Percentiles rank a stretch among this genome's conserved stretches.
Conservation (phyloP, 1,139 yeast species). For the Hyphopichia fennica region DNA sequence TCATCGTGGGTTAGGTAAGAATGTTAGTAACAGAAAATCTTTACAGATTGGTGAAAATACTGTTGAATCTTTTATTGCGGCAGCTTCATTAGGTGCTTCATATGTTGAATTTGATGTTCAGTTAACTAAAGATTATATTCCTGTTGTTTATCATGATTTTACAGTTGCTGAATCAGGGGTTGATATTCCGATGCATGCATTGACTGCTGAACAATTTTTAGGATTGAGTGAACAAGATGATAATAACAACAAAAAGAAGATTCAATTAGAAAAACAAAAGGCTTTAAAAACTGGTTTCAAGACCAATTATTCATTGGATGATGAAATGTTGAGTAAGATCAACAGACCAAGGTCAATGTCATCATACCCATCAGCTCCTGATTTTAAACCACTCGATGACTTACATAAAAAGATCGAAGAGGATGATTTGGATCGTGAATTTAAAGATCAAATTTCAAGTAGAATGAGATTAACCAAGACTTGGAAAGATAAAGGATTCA, state of each 20-base stretch:
- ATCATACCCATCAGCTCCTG: slow-evolving; percentile 36
- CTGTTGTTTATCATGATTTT: slow-evolving; percentile 95
- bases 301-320: slow-evolving; percentile 34
- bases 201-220: slow-evolving; percentile 87
- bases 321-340: slow-evolving; percentile 33
- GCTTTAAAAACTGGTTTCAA: slow-evolving; percentile 8
- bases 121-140: slow-evolving; percentile 87
- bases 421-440: slow-evolving; percentile 40
- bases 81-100: slow-evolving; percentile 91
- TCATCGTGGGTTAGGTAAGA: slow-evolving; percentile 94
- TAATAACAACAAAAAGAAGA: slow-evolving; percentile 12
- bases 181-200: slow-evolving; percentile 92
- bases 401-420: slow-evolving; percentile 14
- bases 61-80: slow-evolving; percentile 92
- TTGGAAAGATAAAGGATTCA: slow-evolving; percentile 82
- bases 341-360: slow-evolving; percentile 44
- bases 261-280: slow-evolving; percentile 4
- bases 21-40: slow-evolving; percentile 66
- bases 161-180: slow-evolving; percentile 94
- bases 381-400: slow-evolving; percentile 11
- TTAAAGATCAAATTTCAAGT: slow-evolving; percentile 45
- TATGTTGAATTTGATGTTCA: slow-evolving; percentile 97
- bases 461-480: slow-evolving; percentile 87
- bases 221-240: slow-evolving; percentile 47
- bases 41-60: slow-evolving; percentile 96